Evolutionary conservation across 2,329 filamentous ascomycete genomes (phyloP), one percentile per base, ranked within the genome.

Genomic region (Penicillium sp.): DNA sequence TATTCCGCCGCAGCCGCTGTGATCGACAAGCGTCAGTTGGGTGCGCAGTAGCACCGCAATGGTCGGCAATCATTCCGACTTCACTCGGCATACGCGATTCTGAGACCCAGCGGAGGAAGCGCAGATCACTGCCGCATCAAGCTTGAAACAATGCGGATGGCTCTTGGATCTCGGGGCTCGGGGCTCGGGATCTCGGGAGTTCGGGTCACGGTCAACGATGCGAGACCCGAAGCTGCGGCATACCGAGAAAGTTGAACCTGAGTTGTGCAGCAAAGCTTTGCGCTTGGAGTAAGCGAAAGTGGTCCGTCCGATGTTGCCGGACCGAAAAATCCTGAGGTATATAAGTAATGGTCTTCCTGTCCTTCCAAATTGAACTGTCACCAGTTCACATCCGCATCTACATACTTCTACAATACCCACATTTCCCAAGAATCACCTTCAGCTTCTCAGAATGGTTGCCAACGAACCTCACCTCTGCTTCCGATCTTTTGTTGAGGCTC

Each of bases 401-500:
- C 31, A 33, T 16, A 16, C 22, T 27, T 19, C 19, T 47, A 46
- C 10, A 37, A 29, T 35, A 27, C 10, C 27, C n/a, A 46, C 10
- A 37, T 35, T 35, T 35, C 10, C 27, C n/a, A 50, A 48, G 19
- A 39, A 6, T 14, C 11, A 42, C 10, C 7, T 6, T 22, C 37
- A 10, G 19, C 37, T 22, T 21, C 19, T 39, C 33, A 49, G 13
- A 52, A 60, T 61, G 57, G 31, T 29, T 39, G 55, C 54, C 49
- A 58, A 45, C 22, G 55, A 51, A n/a, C 65, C 66, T 27, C 64
- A 74, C 37, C 66, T 75, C 49, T 73, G 74, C 58, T 82, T 83
- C 63, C 75, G 80, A 4, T 69, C 73, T 1, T 82, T 82, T 53
- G 72, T 82, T 37, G 72, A 81, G 1, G 67, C 70, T 8, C 72